These are phyloP conservation scores for Diaporthe helianthi DNA, from an alignment of 2,329 filamentous ascomycete genomes.

Conservation along the genomic window DNA sequence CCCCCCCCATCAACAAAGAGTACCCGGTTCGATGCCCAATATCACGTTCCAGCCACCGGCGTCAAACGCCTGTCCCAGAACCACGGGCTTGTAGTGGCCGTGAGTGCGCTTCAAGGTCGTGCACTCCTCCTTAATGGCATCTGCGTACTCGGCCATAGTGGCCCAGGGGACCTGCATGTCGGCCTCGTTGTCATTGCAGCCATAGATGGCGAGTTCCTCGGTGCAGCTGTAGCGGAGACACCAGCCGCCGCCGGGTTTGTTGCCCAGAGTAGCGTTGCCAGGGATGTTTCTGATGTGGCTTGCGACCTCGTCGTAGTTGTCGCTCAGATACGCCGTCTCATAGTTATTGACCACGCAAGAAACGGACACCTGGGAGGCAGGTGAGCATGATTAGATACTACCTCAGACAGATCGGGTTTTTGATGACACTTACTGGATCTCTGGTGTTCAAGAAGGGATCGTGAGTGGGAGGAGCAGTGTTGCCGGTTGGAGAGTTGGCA, in stretches of 20 bases:
- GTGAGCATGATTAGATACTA: background rate
- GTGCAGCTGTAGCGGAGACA: conserved; percentile 25
- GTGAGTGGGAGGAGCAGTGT: too few species aligned
- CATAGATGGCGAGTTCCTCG: conserved; percentile 11
- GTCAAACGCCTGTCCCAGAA: conserved; percentile 21
- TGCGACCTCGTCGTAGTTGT: background rate
- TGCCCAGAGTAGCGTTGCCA: conserved; percentile 12
- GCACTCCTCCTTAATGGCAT: conserved; percentile 6
- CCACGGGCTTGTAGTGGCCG: background rate
- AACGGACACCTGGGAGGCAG: background rate
- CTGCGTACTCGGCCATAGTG: conserved; percentile 21
- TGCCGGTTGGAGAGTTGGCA: background rate
- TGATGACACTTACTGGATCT: background rate
- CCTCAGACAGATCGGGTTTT: background rate
- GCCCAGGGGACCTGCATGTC: background rate
- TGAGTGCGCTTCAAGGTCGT: too few species aligned
- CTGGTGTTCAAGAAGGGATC: background rate
- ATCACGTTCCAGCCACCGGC: conserved; percentile 17
- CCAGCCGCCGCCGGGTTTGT: conserved; percentile 2
- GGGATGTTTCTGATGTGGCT: background rate
- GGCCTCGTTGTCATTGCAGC: conserved; percentile 24
- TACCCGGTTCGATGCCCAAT: background rate
- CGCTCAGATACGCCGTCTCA: background rate
- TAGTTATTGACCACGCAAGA: background rate
- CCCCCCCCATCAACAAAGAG: background rate